These are phyloP conservation scores for Anthracocystis walkeri DNA, from an alignment of 1,284 basidiomycete genomes.

Conservation along the genomic window DNA sequence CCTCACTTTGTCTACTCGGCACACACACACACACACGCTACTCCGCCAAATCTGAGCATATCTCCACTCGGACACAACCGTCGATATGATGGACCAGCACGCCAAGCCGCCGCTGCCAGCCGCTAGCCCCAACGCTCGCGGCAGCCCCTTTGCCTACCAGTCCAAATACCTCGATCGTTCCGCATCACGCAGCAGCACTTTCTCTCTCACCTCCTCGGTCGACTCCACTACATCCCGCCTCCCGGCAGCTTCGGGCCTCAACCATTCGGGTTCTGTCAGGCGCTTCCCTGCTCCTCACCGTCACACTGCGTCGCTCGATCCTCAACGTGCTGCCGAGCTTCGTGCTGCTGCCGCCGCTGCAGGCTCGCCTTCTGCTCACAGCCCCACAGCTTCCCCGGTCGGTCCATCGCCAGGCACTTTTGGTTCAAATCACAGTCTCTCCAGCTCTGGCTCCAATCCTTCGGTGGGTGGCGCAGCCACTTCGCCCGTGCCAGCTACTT, in stretches of 20 bases:
- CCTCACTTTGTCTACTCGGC: no score
- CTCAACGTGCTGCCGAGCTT: conserved; percentile 47
- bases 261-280: conserved; percentile 51
- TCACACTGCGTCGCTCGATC: conserved; percentile 60
- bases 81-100: conserved; percentile 50
- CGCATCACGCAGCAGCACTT: conserved; percentile 55
- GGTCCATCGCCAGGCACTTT: conserved; percentile 18
- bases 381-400: conserved; percentile 24
- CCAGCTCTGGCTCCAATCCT: conserved; percentile 32
- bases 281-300: conserved; percentile 60
- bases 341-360: conserved; percentile 26
- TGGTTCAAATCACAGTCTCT: conserved; percentile 40
- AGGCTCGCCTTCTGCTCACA: conserved; percentile 13
- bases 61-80: neutral
- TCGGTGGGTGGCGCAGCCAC: conserved; percentile 29
- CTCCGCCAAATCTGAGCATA: neutral
- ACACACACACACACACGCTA: neutral
- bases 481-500: conserved; percentile 31
- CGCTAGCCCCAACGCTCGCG: conserved; percentile 52
- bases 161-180: conserved; percentile 63
- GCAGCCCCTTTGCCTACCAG: conserved; percentile 63
- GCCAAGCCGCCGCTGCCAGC: conserved; percentile 44
- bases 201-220: conserved; percentile 49
- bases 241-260: conserved; percentile 31
- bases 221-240: conserved; percentile 9